Evolutionary conservation across 179 eudicot species (phyloP).

Genomic region (Gypsophila paniculata): DNA sequence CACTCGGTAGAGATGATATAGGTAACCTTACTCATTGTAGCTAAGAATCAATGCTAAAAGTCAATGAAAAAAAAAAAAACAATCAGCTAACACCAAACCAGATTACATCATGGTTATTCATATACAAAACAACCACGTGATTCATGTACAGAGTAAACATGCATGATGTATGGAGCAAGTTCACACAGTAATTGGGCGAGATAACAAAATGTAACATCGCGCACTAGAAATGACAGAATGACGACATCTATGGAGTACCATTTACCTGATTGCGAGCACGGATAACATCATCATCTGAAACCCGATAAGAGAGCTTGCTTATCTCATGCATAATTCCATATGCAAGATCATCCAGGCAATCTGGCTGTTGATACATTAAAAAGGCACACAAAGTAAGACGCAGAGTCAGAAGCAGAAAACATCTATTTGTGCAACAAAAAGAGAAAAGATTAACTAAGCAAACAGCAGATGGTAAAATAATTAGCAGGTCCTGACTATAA

Average conservation of each 20-base stretch:
- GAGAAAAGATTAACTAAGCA: not conserved
- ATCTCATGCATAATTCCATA: slow-evolving; percentile 65
- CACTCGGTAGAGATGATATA: no score
- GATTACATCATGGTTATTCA: no score
- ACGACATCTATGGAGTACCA: not conserved
- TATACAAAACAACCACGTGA: no score
- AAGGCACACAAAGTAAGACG: not conserved
- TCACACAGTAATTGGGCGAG: not conserved
- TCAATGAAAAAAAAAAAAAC: no score
- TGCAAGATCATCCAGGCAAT: slow-evolving; percentile 64
- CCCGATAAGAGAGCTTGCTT: slow-evolving; percentile 68
- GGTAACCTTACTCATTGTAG: no score
- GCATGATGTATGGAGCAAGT: not conserved
- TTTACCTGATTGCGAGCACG: slow-evolving; percentile 81
- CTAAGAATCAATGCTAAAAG: no score
- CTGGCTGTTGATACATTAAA: slow-evolving; percentile 44
- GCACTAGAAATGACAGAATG: not conserved
- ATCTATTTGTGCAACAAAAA: not conserved
- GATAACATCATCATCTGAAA: slow-evolving; percentile 64
- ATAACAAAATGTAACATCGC: not conserved
- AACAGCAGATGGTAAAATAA: not conserved
- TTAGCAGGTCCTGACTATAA: not conserved
- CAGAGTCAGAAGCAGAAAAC: slow-evolving; percentile 1
- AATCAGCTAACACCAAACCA: no score
- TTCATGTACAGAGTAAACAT: no score